phyloP scores from a whole-genome alignment of 2,329 filamentous ascomycete species.

The Cordyceps fumosorosea region DNA sequence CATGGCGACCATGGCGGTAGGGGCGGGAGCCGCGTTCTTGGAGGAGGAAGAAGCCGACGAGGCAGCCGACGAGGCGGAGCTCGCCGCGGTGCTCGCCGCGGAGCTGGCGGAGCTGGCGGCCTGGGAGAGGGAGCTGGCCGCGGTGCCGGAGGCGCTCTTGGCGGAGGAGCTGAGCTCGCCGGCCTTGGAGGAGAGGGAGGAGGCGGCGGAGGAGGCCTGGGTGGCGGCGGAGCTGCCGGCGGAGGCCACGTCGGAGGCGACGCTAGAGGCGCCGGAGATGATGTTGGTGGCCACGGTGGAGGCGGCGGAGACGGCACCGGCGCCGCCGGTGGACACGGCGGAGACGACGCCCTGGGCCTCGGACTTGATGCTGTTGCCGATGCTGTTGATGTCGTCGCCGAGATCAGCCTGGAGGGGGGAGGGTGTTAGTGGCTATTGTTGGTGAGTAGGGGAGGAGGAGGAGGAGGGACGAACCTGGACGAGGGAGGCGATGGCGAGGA shows the following conservation, averaged over 20 bases:
- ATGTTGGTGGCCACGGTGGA: slow-evolving; percentile 43
- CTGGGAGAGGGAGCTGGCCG: slow-evolving; percentile 15
- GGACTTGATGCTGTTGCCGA: slow-evolving; percentile 16
- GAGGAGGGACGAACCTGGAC: slow-evolving; percentile 23
- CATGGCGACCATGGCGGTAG: slow-evolving; percentile 37
- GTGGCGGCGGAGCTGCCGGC: slow-evolving; percentile 10
- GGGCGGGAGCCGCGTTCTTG: slow-evolving; percentile 24
- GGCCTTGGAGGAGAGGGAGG: slow-evolving; percentile 16
- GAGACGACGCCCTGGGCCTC: slow-evolving; percentile 12
- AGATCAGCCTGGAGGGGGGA: slow-evolving; percentile 10
- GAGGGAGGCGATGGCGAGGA: slow-evolving; percentile 26
- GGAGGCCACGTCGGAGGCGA: slow-evolving; percentile 14
- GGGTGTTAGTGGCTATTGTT: background rate
- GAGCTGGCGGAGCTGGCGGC: slow-evolving; percentile 15
- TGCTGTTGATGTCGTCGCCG: slow-evolving; percentile 12
- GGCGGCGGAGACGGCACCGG: slow-evolving; percentile 40
- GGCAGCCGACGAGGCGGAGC: slow-evolving; percentile 13
- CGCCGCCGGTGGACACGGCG: slow-evolving; percentile 5
- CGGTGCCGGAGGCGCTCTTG: slow-evolving; percentile 11
- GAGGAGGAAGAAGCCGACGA: background rate
- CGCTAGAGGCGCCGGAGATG: slow-evolving; percentile 21
- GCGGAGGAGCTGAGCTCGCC: slow-evolving; percentile 14
- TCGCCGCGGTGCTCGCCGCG: slow-evolving; percentile 15
- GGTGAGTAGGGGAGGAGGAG: too few relatives aligned
- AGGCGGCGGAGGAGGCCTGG: slow-evolving; percentile 17